Evolutionary conservation across 2,329 filamentous ascomycete genomes (phyloP), one percentile per base, ranked within the genome.

Genomic region (Capronia coronata): DNA sequence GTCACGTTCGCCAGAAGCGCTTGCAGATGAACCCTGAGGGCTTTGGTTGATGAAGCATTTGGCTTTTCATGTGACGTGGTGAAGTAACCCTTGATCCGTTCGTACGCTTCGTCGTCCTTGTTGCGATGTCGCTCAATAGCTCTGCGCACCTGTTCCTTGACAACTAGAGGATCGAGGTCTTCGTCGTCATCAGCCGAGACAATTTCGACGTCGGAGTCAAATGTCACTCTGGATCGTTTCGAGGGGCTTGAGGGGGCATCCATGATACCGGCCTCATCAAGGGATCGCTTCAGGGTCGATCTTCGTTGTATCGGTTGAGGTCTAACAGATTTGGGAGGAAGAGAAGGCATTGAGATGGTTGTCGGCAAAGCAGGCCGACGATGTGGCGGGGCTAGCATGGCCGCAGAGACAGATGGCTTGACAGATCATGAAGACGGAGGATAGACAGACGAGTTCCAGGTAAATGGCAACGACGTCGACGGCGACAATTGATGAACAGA

Each of bases 91-190:
- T 75, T 75, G 52, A 83, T 65, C 54, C 72, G 71, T 56, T 80
- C 75, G 60, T 83, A 83, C 48, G 67, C 71, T 42, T 73, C 70
- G 59, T 75, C 77, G 57, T 82, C 77, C 49, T 73, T 71, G 18
- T 67, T 64, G 45, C 69, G 61, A 62, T 76, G 76, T 60, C 72
- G 71, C 60, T 78, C 73, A 38, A 80, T 71, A 49, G 76, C 79
- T 52, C 76, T 70, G 55, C 76, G 73, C 18, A 83, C 78, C 62
- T 83, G 79, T 62, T 83, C 79, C 46, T 75, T 75, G 46, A 83
- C 72, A 41, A 83, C 69, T 6, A 53, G 30, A 30, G 60, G 58
- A 48, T 62, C 58, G 3, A 57, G 30, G 7, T 59, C 58, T 35
- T 55, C 55, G 6, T 60, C 59, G 10, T 63, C 61, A 48, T 61